phyloP scores from a whole-genome alignment of 306 rosid species.

The Castanospermum australe region DNA sequence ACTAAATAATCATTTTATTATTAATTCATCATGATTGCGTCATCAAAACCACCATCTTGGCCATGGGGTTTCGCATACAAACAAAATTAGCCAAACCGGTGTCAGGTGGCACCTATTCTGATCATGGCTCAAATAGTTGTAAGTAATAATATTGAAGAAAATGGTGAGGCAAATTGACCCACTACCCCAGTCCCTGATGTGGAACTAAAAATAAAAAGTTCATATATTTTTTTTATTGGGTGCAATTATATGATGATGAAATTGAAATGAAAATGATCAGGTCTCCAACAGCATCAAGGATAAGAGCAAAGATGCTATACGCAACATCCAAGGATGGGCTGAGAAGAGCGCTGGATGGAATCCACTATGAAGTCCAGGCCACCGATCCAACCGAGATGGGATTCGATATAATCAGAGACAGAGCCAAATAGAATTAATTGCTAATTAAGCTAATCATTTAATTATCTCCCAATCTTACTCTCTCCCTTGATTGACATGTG shows the following conservation, averaged over 20 bases:
- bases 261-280: no score
- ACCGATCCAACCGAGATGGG: constrained; percentile 99
- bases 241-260: neutral
- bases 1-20: no score
- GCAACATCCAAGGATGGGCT: constrained; percentile 96
- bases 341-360: constrained; percentile 92
- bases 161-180: neutral
- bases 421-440: neutral
- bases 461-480: neutral
- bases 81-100: neutral
- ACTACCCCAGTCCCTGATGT: no score
- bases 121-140: neutral
- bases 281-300: constrained; percentile 95
- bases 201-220: no score
- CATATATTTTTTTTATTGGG: no score
- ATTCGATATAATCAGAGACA: constrained; percentile 54
- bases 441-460: neutral
- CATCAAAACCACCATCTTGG: neutral
- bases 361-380: constrained; percentile 88
- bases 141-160: neutral
- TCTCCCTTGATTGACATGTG: neutral
- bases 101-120: neutral
- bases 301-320: constrained; percentile 90
- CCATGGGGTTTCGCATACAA: neutral
- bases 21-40: no score